phyloP scores from a whole-genome alignment of 2,329 filamentous ascomycete species.

The Davidsoniella virescens region DNA sequence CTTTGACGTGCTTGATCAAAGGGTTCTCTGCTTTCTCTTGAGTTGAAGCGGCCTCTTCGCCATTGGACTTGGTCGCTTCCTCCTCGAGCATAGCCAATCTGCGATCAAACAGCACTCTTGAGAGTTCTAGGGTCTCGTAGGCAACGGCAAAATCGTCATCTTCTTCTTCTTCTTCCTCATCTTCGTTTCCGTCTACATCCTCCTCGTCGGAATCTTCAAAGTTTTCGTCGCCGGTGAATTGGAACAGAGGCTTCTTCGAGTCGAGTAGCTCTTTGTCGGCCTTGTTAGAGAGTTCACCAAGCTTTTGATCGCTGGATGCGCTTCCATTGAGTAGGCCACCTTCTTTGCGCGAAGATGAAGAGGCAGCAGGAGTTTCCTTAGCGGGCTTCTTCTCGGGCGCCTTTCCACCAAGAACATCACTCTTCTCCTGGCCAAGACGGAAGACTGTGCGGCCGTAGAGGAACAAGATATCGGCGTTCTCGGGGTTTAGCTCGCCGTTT shows the following conservation, averaged over 20 bases:
- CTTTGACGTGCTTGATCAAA: conserved; percentile 48
- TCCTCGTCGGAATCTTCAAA: conserved; percentile 68
- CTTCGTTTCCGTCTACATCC: conserved; percentile 25
- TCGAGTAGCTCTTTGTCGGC: conserved; percentile 14
- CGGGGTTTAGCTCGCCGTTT: conserved; percentile 78
- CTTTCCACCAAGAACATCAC: conserved; percentile 78
- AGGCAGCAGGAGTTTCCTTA: conserved; percentile 18
- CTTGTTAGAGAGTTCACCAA: conserved; percentile 22
- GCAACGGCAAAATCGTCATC: conserved; percentile 63
- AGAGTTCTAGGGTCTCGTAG: conserved; percentile 71
- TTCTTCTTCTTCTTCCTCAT: conserved; percentile 38
- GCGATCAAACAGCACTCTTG: conserved; percentile 48
- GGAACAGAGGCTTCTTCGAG: conserved; percentile 63
- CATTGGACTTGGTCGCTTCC: conserved; percentile 16
- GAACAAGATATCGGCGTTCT: conserved; percentile 88
- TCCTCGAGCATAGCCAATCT: conserved; percentile 24
- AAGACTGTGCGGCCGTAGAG: conserved; percentile 88
- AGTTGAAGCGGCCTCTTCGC: conserved; percentile 22
- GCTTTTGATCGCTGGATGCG: conserved; percentile 26
- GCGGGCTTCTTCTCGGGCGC: conserved; percentile 40
- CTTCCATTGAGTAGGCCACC: conserved; percentile 28
- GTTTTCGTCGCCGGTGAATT: conserved; percentile 88
- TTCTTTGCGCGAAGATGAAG: conserved; percentile 23
- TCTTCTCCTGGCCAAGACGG: conserved; percentile 85
- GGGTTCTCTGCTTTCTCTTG: conserved; percentile 26